Conservation (phyloP, 164 flowering plant genomes). For the Litsea cubeba region DNA sequence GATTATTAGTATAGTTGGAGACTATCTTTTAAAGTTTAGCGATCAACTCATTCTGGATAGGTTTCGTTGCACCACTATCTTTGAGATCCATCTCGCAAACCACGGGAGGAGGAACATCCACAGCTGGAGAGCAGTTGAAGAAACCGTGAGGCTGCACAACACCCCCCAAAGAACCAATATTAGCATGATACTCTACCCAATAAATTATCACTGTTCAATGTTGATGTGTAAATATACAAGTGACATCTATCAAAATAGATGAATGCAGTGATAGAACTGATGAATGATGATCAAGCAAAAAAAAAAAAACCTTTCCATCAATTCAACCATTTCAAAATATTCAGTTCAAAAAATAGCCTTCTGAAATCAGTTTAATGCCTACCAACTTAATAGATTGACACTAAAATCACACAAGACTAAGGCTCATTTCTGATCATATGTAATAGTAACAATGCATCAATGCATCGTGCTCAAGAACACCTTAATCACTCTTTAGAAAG, state of each 20-base stretch:
- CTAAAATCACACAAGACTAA: no score
- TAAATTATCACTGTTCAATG: neutral
- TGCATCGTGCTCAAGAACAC: no score
- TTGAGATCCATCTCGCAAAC: conserved; percentile 48
- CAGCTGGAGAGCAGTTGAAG: conserved; percentile 83
- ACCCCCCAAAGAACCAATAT: neutral
- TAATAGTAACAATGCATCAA: no score
- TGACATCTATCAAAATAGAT: no score
- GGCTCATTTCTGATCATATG: no score
- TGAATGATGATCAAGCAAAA: neutral
- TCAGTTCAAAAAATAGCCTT: neutral
- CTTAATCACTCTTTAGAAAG: no score
- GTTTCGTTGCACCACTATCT: conserved; percentile 48
- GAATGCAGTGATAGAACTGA: neutral
- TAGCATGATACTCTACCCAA: neutral
- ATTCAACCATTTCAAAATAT: neutral
- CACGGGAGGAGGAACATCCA: conserved; percentile 85
- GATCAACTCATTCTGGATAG: conserved; percentile 39
- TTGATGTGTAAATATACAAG: neutral
- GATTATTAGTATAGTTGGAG: no score
- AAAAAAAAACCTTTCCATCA: neutral
- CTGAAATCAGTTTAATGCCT: neutral
- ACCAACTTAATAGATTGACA: no score
- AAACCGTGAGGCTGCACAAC: conserved; percentile 81
- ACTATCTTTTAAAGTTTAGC: conserved; percentile 43